phyloP scores from a whole-genome alignment of 805 yeast species.

The Yamadazyma scolyti region DNA sequence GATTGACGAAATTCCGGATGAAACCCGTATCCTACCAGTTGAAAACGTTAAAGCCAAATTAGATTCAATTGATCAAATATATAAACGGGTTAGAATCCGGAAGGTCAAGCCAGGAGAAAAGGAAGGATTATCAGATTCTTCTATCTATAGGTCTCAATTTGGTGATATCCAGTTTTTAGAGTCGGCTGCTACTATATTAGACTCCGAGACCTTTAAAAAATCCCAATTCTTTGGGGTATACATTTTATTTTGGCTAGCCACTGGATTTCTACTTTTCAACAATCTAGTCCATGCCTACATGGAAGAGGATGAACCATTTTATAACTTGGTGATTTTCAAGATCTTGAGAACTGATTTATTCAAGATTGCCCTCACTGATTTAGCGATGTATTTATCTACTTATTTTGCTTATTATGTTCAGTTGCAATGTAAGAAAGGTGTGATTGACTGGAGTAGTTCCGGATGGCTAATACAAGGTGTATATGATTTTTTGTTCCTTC shows the following conservation, averaged over 20 bases:
- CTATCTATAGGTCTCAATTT: constrained; percentile 51
- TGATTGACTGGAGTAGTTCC: constrained; percentile 53
- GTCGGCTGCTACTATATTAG: constrained; percentile 47
- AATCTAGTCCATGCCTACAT: constrained; percentile 52
- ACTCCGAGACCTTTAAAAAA: constrained; percentile 40
- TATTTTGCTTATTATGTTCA: constrained; percentile 66
- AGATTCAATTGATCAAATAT: constrained; percentile 6
- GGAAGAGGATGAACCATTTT: constrained; percentile 38
- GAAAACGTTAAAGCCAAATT: constrained; percentile 8
- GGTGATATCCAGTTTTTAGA: constrained; percentile 49
- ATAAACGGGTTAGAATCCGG: constrained; percentile 2
- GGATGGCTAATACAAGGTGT: constrained; percentile 64
- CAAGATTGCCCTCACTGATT: constrained; percentile 71
- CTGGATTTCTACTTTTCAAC: constrained; percentile 52
- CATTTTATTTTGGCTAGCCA: constrained; percentile 72
- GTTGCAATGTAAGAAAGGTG: constrained; percentile 38
- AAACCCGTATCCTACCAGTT: no score
- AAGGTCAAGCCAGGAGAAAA: constrained; percentile 3
- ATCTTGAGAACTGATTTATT: constrained; percentile 59
- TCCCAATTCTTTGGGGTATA: constrained; percentile 74
- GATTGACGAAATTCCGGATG: not conserved
- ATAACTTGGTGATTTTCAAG: constrained; percentile 50
- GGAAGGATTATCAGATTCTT: no score
- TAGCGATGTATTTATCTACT: constrained; percentile 64
- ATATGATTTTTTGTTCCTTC: constrained; percentile 52